Base-by-base conservation (phyloP, 768 basidiomycete species). In the Boletellus emodensis region DNA sequence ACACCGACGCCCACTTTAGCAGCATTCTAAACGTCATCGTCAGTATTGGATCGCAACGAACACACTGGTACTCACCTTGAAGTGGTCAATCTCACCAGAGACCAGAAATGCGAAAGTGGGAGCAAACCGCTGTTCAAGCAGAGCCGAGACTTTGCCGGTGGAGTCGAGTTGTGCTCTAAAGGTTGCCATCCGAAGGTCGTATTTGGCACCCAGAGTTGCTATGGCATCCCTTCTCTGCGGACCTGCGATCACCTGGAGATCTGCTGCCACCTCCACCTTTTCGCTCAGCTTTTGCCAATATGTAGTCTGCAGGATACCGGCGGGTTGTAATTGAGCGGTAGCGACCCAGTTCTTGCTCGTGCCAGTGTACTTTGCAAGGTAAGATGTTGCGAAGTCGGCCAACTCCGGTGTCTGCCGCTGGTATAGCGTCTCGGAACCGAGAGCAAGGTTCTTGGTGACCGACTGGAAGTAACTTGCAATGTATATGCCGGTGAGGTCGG, bases 271-370 rank as follows among this genome's bases (percentile, higher is more conserved):
- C 54, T 98, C 96, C 12, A 99, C 88, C 71, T 95, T 93, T 50
- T 95, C 91, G 67, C 87, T 87, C 52, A 99, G 72, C 66, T 91
- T 94, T 57, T 97, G 94, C 89, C 92, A 96, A 70, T 98, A 99
- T 9, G 92, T 94, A 26, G 94, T 83, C 69, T 94, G 89, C 22
- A 96, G 61, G 43, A 90, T 79, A 20, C 94, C 92, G 14, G 82
- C 76, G 14, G 86, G 80, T 66, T 94, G 92, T 12, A 94, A 55
- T 62, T 91, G 90, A 12, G 91, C 87, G 4, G 94, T 95, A n/a
- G 90, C 92, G 60, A 93, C 94, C 91, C 92, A 94, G 64, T 78
- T 83, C 64, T 82, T 85, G 66, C 83, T 78, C 26, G 76, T 69
- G 55, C 82, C 72, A 0, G 85, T 88, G 67, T 82, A 83, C 72